A percentile compares a stretch with the other conserved stretches of the same genome.
These are phyloP conservation scores for Fusarium nematophilum DNA, from an alignment of 2,329 filamentous ascomycete genomes.

Conservation along the genomic window DNA sequence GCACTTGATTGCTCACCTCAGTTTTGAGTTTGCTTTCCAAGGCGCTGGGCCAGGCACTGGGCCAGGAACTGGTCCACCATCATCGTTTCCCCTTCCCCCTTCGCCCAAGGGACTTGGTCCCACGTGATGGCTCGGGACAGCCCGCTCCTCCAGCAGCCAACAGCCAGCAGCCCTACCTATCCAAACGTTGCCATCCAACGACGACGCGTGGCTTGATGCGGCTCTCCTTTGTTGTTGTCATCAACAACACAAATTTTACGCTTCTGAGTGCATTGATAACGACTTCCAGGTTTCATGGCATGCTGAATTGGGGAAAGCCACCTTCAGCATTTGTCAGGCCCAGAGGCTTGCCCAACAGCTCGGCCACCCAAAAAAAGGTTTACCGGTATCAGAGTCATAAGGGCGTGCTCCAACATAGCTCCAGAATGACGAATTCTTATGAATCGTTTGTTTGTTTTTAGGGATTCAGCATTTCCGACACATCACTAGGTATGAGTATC, in stretches of 20 bases:
- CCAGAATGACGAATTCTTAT: constrained; percentile 17
- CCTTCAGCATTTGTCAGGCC: constrained; percentile 1
- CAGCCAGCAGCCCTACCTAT: not conserved
- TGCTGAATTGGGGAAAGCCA: not conserved
- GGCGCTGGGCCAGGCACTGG: constrained; percentile 8
- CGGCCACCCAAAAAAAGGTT: constrained; percentile 15
- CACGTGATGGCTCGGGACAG: constrained; percentile 35
- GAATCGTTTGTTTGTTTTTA: constrained; percentile 10
- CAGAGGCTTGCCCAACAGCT: not conserved
- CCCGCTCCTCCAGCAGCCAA: constrained; percentile 11
- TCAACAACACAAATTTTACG: not conserved
- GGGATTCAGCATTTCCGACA: constrained; percentile 12
- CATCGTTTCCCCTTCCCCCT: constrained; percentile 10
- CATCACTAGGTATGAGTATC: constrained; percentile 15
- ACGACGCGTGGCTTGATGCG: not conserved
- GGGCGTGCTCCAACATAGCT: constrained; percentile 4
- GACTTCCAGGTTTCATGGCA: not conserved
- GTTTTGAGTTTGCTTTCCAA: constrained; percentile 33
- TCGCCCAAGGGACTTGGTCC: constrained; percentile 19
- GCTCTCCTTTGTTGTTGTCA: constrained; percentile 6
- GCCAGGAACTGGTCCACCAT: constrained; percentile 18
- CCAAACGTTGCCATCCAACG: not conserved
- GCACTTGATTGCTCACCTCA: constrained; percentile 22
- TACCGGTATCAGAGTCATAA: constrained; percentile 15
- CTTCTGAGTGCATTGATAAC: not conserved